Conservation (phyloP, 805 yeast species). For the Lipomyces sp. region DNA sequence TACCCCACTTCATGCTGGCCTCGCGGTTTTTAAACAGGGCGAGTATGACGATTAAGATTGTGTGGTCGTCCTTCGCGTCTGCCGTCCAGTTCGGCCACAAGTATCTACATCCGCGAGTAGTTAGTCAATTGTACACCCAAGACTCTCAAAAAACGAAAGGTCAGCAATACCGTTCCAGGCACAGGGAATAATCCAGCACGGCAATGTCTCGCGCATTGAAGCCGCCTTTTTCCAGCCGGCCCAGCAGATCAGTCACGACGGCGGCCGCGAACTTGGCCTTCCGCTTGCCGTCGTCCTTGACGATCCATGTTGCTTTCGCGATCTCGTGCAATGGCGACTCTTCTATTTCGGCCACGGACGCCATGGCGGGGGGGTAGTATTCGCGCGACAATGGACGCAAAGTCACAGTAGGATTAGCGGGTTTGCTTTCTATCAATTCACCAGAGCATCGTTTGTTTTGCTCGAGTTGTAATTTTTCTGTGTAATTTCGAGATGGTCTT, state of each 20-base stretch:
- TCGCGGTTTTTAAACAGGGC: constrained; percentile 23
- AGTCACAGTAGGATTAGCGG: constrained; percentile 8
- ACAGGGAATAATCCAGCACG: constrained; percentile 21
- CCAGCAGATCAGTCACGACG: constrained; percentile 5
- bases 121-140: background rate
- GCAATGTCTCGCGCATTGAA: constrained; percentile 1
- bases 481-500: no score
- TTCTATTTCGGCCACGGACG: constrained; percentile 8
- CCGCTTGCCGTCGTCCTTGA: no score
- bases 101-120: constrained; percentile 8
- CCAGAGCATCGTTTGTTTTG: no score
- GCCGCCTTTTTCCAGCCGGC: constrained; percentile 2
- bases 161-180: constrained; percentile 26
- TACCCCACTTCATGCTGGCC: constrained; percentile 17
- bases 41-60: constrained; percentile 39
- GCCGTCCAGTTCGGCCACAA: constrained; percentile 45
- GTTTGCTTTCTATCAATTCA: no score
- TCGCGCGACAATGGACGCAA: no score
- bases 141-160: constrained; percentile 26
- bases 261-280: constrained; percentile 6
- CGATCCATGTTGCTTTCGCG: constrained; percentile 17
- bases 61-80: constrained; percentile 44
- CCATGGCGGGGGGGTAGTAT: no score
- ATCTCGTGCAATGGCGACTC: constrained; percentile 4
- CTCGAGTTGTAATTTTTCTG: no score